These are phyloP conservation scores for Scedosporium aurantiacum DNA, from an alignment of 2,329 filamentous ascomycete species.

Conservation along the genomic window DNA sequence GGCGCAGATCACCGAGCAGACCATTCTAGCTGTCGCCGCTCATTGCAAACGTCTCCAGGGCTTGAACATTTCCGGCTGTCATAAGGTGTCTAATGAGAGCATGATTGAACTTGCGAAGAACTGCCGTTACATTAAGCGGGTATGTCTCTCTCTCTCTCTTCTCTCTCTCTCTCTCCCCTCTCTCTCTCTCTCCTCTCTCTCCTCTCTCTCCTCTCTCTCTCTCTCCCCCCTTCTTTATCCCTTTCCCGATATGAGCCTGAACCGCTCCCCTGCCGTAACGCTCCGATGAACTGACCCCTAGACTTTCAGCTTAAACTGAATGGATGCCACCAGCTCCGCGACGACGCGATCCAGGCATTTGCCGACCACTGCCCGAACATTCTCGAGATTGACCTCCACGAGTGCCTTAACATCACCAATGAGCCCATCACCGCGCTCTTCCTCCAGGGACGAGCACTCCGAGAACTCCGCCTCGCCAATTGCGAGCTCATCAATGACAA, in stretches of 20 bases:
- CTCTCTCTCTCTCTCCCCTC: slow-evolving; percentile 14
- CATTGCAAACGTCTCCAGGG: slow-evolving; percentile 82
- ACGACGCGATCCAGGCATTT: slow-evolving; percentile 73
- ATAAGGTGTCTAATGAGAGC: slow-evolving; percentile 74
- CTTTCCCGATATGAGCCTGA: neutral
- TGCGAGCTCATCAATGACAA: slow-evolving; percentile 75
- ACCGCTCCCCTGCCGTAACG: no score
- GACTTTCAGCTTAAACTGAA: slow-evolving; percentile 73
- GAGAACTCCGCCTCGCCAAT: slow-evolving; percentile 77
- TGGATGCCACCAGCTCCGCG: slow-evolving; percentile 74
- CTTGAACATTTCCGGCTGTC: slow-evolving; percentile 82
- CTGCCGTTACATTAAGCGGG: slow-evolving; percentile 79
- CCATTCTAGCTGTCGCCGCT: slow-evolving; percentile 65
- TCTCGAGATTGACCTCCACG: slow-evolving; percentile 89
- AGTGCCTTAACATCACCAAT: slow-evolving; percentile 72
- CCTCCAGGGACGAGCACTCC: slow-evolving; percentile 66
- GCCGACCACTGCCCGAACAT: slow-evolving; percentile 84
- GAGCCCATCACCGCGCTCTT: slow-evolving; percentile 73
- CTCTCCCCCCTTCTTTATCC: slow-evolving; percentile 2
- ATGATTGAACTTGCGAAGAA: slow-evolving; percentile 68
- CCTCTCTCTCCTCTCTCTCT: neutral
- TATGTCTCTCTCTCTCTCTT: slow-evolving; percentile 32
- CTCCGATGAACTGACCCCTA: no score
- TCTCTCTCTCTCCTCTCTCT: neutral
- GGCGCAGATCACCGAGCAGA: slow-evolving; percentile 72